Evolutionary conservation across 352 stramenopile species (phyloP), one percentile per base, ranked within the genome.

Genomic region (Plasmopara viticola): DNA sequence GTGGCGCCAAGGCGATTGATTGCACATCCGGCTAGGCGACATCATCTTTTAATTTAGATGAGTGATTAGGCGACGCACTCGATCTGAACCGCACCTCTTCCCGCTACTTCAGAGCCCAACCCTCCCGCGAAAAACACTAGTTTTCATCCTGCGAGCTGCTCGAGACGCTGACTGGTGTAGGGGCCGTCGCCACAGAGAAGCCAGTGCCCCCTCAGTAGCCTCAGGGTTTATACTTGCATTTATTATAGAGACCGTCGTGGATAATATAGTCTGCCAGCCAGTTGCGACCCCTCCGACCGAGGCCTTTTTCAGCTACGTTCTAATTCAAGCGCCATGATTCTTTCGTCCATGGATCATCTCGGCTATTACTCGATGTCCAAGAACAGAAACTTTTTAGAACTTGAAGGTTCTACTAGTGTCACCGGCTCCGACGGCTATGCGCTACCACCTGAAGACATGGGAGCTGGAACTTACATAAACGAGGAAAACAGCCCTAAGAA

Each of bases 401-500:
- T 87, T 49, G 75, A 89, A 53, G 68, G 71, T 51, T 74, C 69
- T 29, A 55, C 51, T 8, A 49, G 48, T 46, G 57, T 60, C 33
- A 33, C 44, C 6, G 53, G 55, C 12, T 44, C 54, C 25, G 64
- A 74, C 40, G 67, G 61, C 51, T 80, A 78, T 58, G 51, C 66
- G 33, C 66, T 81, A n/a, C 63, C 71, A 9, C 50, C 62, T 43
- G 61, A 89, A 44, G 72, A 82, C 38, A 44, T 74, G 55, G 62
- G 63, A 20, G 50, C 60, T 20, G 20, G 60, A 20, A 46, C 52
- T 15, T 87, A 85, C 62, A 55, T 86, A 56, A 87, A 84, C 60
- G 79, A 90, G 53, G 78, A 90, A 54, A 87, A 87, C 68, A 87
- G 74, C 29, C 77, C 78, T 38, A 88, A 90, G 71, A 91, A 88